Base-by-base conservation (phyloP, 2,329 filamentous ascomycete species). In the Ascochyta viciae-villosae region DNA sequence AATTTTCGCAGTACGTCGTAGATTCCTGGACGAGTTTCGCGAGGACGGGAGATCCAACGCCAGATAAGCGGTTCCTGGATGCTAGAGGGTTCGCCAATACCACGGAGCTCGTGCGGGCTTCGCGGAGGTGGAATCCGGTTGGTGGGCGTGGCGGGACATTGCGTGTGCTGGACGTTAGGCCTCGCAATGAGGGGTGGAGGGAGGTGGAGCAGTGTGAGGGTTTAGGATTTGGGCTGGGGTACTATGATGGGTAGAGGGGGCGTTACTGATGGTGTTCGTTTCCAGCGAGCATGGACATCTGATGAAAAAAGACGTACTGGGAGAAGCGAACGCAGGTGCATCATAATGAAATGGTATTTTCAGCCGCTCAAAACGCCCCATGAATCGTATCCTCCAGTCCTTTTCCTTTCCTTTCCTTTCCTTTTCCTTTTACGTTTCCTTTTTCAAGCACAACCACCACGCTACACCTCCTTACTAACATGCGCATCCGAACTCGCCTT, bases 1-100 rank as follows among this genome's bases (percentile, higher is more conserved):
- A 64, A 1, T 74, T 75, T 42, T 50, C 50, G 12, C 73, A 75
- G 54, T 71, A 64, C 41, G 50, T 72, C 12, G 48, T 75, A 3
- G 73, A 75, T 51, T 64, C 59, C 4, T 75, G 71, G 71, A 64
- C 66, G 8, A 59, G 65, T 6, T 76, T 76, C 60, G 74, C 62
- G 19, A 58, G 71, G 54, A 68, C 65, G 5, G 58, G 58, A 29
- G 34, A 72, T 38, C 72, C 71, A 2, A 70, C 66, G 40, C 66
- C 65, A 1, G 61, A 64, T 12, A 4, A 15, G 9, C 41, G 19
- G 8, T 73, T 62, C 44, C 38, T 75, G 16, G 39, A 55, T 15
- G 64, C 66, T 8, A 63, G 73, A 13, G 72, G 72, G 38, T 50
- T 55, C 12, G 27, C 22, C 1, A 50, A 50, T 22, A 55, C 52